Evolutionary conservation across 345 rosid species (phyloP).

Genomic region (Litchi chinensis): DNA sequence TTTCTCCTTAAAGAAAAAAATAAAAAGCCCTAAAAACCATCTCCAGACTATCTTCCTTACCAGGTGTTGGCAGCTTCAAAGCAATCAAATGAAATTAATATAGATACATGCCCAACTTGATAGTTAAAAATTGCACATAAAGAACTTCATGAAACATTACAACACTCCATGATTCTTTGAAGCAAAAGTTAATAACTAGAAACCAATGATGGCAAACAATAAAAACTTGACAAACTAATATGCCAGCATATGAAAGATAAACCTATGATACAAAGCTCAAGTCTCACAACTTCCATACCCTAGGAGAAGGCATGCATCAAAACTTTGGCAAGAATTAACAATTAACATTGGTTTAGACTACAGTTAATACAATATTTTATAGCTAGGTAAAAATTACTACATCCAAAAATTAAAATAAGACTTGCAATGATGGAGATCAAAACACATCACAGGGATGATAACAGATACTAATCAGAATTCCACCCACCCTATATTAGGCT

Average conservation of each 20-base stretch:
- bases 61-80: constrained; percentile 34
- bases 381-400: too few relatives aligned
- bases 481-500: background rate
- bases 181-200: background rate
- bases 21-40: constrained; percentile 26
- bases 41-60: constrained; percentile 41
- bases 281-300: background rate
- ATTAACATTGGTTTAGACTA: background rate
- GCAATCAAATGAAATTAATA: constrained; percentile 9
- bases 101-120: constrained; percentile 10
- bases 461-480: background rate
- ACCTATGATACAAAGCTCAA: background rate
- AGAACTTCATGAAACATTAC: background rate
- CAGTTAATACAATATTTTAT: background rate
- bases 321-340: background rate
- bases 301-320: background rate
- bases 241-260: background rate
- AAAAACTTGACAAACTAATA: background rate
- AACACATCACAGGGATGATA: too few relatives aligned
- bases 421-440: too few relatives aligned
- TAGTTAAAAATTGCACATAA: background rate
- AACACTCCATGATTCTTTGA: background rate
- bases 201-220: background rate
- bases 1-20: too few relatives aligned
- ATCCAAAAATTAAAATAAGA: too few relatives aligned